A percentile compares a stretch with the other conserved stretches of the same genome.
phyloP scores from a whole-genome alignment of 805 yeast species.

The Cyberlindnera saturnus region DNA sequence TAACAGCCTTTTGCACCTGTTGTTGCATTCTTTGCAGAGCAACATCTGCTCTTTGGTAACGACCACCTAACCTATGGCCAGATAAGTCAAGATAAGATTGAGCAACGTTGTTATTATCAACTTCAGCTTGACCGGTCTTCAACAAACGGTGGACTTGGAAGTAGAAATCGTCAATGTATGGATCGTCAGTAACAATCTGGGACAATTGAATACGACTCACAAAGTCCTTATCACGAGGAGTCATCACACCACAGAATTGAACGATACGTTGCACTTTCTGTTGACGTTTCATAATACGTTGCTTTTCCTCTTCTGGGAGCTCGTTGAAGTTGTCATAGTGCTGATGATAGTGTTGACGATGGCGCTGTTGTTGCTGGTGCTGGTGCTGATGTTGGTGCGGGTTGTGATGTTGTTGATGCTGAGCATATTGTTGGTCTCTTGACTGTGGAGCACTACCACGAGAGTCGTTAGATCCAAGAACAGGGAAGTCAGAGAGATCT shows the following conservation, averaged over 20 bases:
- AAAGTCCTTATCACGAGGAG: slow-evolving; percentile 93
- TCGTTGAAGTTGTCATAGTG: slow-evolving; percentile 27
- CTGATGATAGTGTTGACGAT: slow-evolving; percentile 23
- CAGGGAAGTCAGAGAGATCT: slow-evolving; percentile 47
- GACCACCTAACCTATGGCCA: slow-evolving; percentile 85
- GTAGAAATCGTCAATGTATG: slow-evolving; percentile 94
- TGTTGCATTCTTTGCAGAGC: slow-evolving; percentile 97
- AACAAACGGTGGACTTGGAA: slow-evolving; percentile 84
- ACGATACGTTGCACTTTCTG: slow-evolving; percentile 70
- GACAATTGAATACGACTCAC: slow-evolving; percentile 92
- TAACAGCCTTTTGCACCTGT: slow-evolving; percentile 93
- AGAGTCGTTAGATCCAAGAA: slow-evolving; percentile 43
- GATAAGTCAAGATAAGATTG: slow-evolving; percentile 87
- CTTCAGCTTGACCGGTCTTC: slow-evolving; percentile 42
- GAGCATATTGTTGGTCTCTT: slow-evolving; percentile 9
- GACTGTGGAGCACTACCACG: slow-evolving; percentile 1
- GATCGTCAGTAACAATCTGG: slow-evolving; percentile 95
- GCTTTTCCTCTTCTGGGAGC: slow-evolving; percentile 70
- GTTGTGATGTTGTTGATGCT: slow-evolving; percentile 10
- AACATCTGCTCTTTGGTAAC: slow-evolving; percentile 76
- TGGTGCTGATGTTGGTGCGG: slow-evolving; percentile 13
- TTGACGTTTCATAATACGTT: slow-evolving; percentile 58
- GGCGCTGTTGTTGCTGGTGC: slow-evolving; percentile 19
- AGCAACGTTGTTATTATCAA: slow-evolving; percentile 74
- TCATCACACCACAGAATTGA: slow-evolving; percentile 89